Conservation (phyloP, 768 basidiomycete genomes). For the Hydnum rufescens region DNA sequence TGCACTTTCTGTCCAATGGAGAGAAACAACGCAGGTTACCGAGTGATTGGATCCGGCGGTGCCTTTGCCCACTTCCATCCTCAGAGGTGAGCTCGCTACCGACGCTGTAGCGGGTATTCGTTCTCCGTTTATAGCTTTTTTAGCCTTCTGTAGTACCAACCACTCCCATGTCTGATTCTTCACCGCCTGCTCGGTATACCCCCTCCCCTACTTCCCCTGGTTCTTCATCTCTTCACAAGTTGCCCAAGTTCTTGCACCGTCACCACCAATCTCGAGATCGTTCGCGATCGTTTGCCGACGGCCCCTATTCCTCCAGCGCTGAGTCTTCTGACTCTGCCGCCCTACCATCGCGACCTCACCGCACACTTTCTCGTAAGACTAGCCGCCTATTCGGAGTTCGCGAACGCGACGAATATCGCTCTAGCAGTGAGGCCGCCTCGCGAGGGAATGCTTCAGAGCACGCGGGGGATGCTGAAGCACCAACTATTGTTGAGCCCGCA, state of each 20-base stretch:
- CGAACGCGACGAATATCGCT: not conserved
- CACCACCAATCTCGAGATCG: conserved; percentile 32
- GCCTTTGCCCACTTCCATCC: too few relatives aligned
- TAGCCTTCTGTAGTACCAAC: not conserved
- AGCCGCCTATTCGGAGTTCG: not conserved
- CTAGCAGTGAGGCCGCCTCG: not conserved
- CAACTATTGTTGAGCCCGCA: conserved; percentile 6
- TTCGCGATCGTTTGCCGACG: conserved; percentile 26
- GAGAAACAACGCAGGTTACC: too few relatives aligned
- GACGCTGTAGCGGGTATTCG: too few relatives aligned
- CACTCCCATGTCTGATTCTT: not conserved
- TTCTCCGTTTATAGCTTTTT: not conserved
- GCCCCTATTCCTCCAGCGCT: not conserved
- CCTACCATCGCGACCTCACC: not conserved
- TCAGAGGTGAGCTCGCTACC: too few relatives aligned
- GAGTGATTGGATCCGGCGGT: too few relatives aligned
- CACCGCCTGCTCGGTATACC: not conserved
- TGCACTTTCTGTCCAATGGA: too few relatives aligned
- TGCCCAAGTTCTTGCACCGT: conserved; percentile 51
- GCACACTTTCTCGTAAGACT: not conserved
- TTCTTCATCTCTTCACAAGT: conserved; percentile 18
- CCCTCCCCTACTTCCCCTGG: not conserved
- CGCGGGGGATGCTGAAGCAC: conserved; percentile 1
- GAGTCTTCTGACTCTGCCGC: not conserved
- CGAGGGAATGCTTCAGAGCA: not conserved